These are phyloP conservation scores for Coniella lustricola DNA, from an alignment of 2,329 filamentous ascomycete genomes.

Conservation along the genomic window DNA sequence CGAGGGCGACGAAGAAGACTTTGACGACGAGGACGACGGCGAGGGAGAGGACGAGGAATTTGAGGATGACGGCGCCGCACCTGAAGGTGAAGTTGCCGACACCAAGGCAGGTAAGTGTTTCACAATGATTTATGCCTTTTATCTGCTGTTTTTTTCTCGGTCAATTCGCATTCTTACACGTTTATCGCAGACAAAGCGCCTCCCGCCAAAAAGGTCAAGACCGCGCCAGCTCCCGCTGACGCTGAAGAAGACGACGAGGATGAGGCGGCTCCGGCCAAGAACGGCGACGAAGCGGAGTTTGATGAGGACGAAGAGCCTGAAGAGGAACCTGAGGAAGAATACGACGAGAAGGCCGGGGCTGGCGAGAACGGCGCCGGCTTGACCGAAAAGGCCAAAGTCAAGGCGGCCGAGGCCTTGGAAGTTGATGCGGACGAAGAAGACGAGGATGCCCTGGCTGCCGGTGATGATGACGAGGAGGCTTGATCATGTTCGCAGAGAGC, in stretches of 20 bases:
- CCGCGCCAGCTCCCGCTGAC: neutral
- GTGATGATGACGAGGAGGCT: constrained; percentile 26
- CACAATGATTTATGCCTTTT: neutral
- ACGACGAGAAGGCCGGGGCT: constrained; percentile 7
- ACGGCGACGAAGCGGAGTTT: constrained; percentile 18
- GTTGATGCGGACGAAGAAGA: constrained; percentile 27
- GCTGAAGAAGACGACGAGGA: constrained; percentile 18
- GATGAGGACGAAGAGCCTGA: constrained; percentile 19
- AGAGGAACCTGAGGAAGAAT: constrained; percentile 21
- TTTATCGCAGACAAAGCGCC: constrained; percentile 30
- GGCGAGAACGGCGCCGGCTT: constrained; percentile 14
- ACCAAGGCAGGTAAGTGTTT: constrained; percentile 29
- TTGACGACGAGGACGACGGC: constrained; percentile 32
- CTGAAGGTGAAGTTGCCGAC: constrained; percentile 21
- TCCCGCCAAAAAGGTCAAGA: constrained; percentile 45
- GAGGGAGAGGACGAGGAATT: constrained; percentile 33
- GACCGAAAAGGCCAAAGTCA: constrained; percentile 17
- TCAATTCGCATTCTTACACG: neutral
- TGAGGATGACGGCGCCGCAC: constrained; percentile 31
- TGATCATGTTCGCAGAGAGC: neutral
- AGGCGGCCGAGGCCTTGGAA: constrained; percentile 22
- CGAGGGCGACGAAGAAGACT: constrained; percentile 33
- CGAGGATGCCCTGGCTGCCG: constrained; percentile 22
- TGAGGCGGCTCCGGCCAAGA: constrained; percentile 18
- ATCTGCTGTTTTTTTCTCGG: neutral